Evolutionary conservation across 2,329 filamentous ascomycete species (phyloP), one percentile per base, ranked within the genome.

Genomic region (Penicillium corylophilum): DNA sequence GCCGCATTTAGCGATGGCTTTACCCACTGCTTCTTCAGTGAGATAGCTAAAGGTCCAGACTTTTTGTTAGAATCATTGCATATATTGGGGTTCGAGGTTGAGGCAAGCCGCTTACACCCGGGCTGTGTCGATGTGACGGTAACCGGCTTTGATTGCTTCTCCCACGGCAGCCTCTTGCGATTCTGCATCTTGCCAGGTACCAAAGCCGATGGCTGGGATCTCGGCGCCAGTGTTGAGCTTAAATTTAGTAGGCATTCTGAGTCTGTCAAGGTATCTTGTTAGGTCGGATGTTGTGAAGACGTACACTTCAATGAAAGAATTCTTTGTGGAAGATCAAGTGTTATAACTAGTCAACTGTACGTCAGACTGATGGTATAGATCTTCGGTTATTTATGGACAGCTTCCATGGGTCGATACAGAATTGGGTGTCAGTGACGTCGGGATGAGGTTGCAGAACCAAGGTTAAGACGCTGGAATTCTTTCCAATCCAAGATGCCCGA

Each of bases 1-100:
- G 42, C 85, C 79, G 28, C 82, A 82, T 55, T 85, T 79, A 59
- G 77, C 81, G 64, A 89, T 82, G 18, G 82, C 87, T 57, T 78
- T 72, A 12, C 85, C 87, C 0, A 87, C 84, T 47, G 86, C 83
- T 48, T 77, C 78, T 67, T 88, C 86, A 51, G 86, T 89, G 49
- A 78, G 76, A 64, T 87, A 87, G 65, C 73, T 76, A 29, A 18
- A 38, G 10, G 9, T 22, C 9, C 9, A 10, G 35, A 12, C 2
- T 2, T 5, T 20, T 2, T 4, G 16, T 33, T n/a, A 41, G 13
- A 26, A 24, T 24, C 5, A 9, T 4, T 18, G 33, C 35, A 7
- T 38, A 46, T 33, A 5, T 5, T 18, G 28, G 13, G 7, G 36
- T 23, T 18, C 42, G 26, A 9, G 9, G 26, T 26, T 24, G 12